phyloP scores from a whole-genome alignment of 805 yeast genomes.

The Maudiozyma pseudohumilis region DNA sequence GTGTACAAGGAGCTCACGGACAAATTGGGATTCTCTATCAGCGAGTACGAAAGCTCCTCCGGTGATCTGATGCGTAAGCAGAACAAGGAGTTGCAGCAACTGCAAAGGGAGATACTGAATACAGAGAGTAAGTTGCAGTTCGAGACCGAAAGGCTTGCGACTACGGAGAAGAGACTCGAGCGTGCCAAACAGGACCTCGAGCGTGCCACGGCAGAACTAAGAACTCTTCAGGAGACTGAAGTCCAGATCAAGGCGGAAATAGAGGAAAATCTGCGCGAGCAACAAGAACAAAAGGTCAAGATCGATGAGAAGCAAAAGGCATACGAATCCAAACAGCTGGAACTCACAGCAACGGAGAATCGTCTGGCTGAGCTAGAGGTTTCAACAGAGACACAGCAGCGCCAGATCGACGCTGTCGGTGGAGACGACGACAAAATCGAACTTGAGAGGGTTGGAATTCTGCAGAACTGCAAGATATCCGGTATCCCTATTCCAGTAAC shows the following conservation, averaged over 20 bases:
- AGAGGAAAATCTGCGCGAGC: constrained; percentile 33
- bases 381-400: constrained; percentile 25
- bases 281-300: constrained; percentile 32
- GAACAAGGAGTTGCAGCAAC: constrained; percentile 51
- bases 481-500: constrained; percentile 52
- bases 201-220: constrained; percentile 30
- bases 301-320: constrained; percentile 27
- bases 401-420: constrained; percentile 33
- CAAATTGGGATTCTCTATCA: constrained; percentile 45
- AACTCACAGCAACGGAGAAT: constrained; percentile 40
- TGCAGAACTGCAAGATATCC: constrained; percentile 69
- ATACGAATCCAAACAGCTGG: constrained; percentile 25
- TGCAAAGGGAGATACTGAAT: constrained; percentile 49
- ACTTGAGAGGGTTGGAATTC: constrained; percentile 45
- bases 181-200: constrained; percentile 32
- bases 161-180: constrained; percentile 40
- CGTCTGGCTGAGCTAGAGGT: constrained; percentile 30
- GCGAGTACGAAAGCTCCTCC: constrained; percentile 61
- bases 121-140: constrained; percentile 53
- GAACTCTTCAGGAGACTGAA: constrained; percentile 28
- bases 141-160: constrained; percentile 50
- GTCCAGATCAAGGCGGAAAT: constrained; percentile 26
- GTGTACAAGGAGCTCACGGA: constrained; percentile 48
- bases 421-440: constrained; percentile 46
- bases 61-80: constrained; percentile 48